A percentile compares a stretch with the other conserved stretches of the same genome.
Evolutionary conservation across 2,329 filamentous ascomycete species (phyloP).

Genomic region (Acephala macrosclerotiorum): DNA sequence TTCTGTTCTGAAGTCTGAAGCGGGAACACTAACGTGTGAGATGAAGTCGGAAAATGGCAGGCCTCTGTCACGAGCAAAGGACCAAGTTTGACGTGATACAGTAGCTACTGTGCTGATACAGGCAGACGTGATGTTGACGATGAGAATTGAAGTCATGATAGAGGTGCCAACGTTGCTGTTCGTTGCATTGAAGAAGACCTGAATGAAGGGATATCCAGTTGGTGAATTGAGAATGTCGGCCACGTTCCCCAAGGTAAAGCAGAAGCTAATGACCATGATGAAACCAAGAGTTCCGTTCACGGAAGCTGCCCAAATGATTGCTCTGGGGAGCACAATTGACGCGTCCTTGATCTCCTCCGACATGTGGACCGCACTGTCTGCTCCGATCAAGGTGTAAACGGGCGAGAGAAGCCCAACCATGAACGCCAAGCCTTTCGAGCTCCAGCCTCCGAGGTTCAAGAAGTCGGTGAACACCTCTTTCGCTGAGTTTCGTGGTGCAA

Average conservation of each 20-base stretch:
- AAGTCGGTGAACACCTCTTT: conserved; percentile 44
- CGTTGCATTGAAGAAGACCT: conserved; percentile 56
- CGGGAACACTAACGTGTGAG: conserved; percentile 33
- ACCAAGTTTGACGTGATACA: conserved; percentile 49
- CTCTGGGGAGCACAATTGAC: conserved; percentile 52
- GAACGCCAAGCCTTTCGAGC: conserved; percentile 42
- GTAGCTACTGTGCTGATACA: conserved; percentile 46
- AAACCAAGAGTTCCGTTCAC: conserved; percentile 56
- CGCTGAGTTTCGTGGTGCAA: conserved; percentile 31
- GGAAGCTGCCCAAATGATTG: conserved; percentile 54
- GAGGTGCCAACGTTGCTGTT: conserved; percentile 49
- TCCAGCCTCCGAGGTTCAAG: conserved; percentile 44
- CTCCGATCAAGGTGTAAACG: conserved; percentile 38
- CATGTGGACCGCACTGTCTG: conserved; percentile 45
- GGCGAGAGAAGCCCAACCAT: conserved; percentile 49
- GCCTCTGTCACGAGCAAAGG: conserved; percentile 53
- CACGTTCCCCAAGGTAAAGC: conserved; percentile 45
- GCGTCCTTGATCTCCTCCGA: conserved; percentile 58
- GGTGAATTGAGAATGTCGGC: conserved; percentile 47
- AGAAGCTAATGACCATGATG: conserved; percentile 44
- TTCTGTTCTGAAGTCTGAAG: not conserved
- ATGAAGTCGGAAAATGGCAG: conserved; percentile 50
- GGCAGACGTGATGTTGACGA: conserved; percentile 49
- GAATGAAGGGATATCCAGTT: conserved; percentile 56
- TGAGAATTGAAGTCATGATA: conserved; percentile 42